Conservation (phyloP, 73 alveolate species). For the Paramecium bursaria region DNA sequence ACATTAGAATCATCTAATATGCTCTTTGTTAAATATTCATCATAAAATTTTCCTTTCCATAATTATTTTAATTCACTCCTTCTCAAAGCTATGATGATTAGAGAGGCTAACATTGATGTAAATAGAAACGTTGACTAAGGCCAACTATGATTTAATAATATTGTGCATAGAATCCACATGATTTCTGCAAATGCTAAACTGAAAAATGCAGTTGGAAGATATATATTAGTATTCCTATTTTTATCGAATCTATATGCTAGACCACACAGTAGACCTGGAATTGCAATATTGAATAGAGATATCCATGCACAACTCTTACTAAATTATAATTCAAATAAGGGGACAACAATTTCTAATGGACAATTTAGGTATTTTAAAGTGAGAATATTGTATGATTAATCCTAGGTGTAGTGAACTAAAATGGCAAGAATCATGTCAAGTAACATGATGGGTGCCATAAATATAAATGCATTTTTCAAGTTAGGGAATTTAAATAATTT, state of each 20-base stretch:
- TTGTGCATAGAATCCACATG: slow-evolving; percentile 18
- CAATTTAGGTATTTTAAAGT: slow-evolving; percentile 24
- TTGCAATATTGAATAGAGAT: slow-evolving; percentile 33
- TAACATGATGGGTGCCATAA: background rate
- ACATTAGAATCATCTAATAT: no score
- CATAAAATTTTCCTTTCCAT: slow-evolving; percentile 42
- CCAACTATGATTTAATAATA: background rate
- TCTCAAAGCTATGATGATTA: background rate
- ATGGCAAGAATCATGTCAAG: background rate
- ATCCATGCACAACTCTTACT: slow-evolving; percentile 54
- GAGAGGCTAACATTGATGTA: background rate
- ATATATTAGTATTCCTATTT: slow-evolving; percentile 1
- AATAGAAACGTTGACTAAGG: slow-evolving; percentile 10
- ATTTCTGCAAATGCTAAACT: background rate
- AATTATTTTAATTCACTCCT: slow-evolving; percentile 15
- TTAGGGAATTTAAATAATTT: slow-evolving; percentile 34
- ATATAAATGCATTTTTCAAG: background rate
- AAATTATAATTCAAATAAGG: slow-evolving; percentile 32
- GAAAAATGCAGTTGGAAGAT: background rate
- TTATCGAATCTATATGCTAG: slow-evolving; percentile 40
- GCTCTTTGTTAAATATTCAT: slow-evolving; percentile 22
- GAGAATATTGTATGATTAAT: slow-evolving; percentile 13
- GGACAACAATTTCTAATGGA: slow-evolving; percentile 32
- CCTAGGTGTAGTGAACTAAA: background rate
- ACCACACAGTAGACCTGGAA: slow-evolving; percentile 31